A percentile compares a stretch with the other conserved stretches of the same genome.
These are phyloP conservation scores for Quercus rubra DNA, from an alignment of 306 rosid species.

Conservation along the genomic window DNA sequence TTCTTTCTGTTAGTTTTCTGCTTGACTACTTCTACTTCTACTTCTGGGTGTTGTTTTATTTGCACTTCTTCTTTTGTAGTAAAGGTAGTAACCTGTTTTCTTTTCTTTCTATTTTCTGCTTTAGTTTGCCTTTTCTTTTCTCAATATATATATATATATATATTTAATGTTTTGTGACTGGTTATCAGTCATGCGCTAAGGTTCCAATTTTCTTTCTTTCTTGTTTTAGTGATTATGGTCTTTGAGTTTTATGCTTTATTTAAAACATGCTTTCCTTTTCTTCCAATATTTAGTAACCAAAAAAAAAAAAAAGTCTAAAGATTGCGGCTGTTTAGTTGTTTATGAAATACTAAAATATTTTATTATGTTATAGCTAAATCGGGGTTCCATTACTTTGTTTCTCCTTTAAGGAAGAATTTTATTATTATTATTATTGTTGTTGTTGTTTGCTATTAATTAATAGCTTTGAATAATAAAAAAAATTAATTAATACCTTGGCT, in stretches of 20 bases:
- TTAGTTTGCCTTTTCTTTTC: too few species aligned
- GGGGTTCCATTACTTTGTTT: too few species aligned
- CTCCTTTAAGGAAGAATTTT: not conserved
- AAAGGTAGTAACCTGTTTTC: not conserved
- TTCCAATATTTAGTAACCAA: not conserved
- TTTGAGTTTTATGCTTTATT: not conserved
- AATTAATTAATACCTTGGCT: not conserved
- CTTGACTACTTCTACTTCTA: not conserved
- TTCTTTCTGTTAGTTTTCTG: constrained; percentile 15
- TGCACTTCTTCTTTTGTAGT: not conserved
- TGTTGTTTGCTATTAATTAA: not conserved
- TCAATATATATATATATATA: too few species aligned
- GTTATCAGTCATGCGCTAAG: not conserved
- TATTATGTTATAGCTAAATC: too few species aligned
- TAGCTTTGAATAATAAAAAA: too few species aligned
- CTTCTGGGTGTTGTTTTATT: constrained; percentile 6
- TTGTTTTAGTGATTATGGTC: not conserved
- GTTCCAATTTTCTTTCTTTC: not conserved
- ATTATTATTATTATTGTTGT: not conserved
- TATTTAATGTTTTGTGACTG: too few species aligned
- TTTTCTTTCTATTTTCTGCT: constrained; percentile 15
- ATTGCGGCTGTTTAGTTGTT: too few species aligned
- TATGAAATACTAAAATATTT: too few species aligned
- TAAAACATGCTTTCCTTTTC: not conserved
- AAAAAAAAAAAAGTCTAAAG: too few species aligned